A percentile compares a stretch with the other conserved stretches of the same genome.
These are phyloP conservation scores for Acacia acuminata DNA, from an alignment of 306 rosid genomes.

Conservation along the genomic window DNA sequence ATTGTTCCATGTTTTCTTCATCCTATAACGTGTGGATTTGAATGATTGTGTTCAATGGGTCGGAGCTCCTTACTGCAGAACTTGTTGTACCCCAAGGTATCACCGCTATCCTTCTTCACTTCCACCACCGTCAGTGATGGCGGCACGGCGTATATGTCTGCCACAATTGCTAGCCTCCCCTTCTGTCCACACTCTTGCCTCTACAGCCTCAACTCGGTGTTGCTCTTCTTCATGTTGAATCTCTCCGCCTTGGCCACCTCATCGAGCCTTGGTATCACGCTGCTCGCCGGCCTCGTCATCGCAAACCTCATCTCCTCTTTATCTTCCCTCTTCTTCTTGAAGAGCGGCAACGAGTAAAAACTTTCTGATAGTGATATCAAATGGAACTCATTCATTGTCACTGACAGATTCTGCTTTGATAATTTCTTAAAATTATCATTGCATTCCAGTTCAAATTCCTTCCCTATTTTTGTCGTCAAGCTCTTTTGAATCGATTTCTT, in stretches of 20 bases:
- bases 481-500: slow-evolving; percentile 59
- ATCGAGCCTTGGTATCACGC: slow-evolving; percentile 78
- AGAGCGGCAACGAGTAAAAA: slow-evolving; percentile 78
- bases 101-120: slow-evolving; percentile 88
- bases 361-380: slow-evolving; percentile 77
- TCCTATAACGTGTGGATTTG: too few species aligned
- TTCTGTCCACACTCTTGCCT: slow-evolving; percentile 73
- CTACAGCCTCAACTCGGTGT: slow-evolving; percentile 65
- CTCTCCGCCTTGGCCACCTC: slow-evolving; percentile 70
- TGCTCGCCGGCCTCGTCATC: slow-evolving; percentile 77
- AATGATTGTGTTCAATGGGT: slow-evolving; percentile 43
- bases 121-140: slow-evolving; percentile 84
- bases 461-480: slow-evolving; percentile 34
- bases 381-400: slow-evolving; percentile 80
- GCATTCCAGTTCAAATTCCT: slow-evolving; percentile 38
- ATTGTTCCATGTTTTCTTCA: too few species aligned
- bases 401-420: slow-evolving; percentile 21
- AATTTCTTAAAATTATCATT: slow-evolving; percentile 37
- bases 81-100: slow-evolving; percentile 81
- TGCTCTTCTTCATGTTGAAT: slow-evolving; percentile 72
- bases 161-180: slow-evolving; percentile 76
- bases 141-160: slow-evolving; percentile 74
- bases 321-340: slow-evolving; percentile 80
- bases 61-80: slow-evolving; percentile 92
- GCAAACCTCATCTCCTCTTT: slow-evolving; percentile 86